Evolutionary conservation across 768 basidiomycete species (phyloP), one percentile per base, ranked within the genome.

Genomic region (Suillus brevipes): DNA sequence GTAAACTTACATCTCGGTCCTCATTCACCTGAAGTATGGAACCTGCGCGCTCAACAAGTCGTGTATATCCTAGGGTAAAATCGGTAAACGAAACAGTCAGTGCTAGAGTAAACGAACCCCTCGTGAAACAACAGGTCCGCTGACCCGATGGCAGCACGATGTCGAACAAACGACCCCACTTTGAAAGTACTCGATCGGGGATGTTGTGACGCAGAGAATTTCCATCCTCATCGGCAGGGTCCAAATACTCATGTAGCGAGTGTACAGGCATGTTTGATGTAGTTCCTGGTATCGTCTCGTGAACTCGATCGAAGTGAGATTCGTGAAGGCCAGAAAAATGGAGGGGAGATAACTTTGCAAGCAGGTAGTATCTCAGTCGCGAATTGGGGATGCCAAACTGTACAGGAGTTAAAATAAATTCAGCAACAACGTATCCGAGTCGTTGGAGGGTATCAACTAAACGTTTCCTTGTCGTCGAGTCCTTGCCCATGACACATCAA

Each of bases 311-410:
- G 16, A 68, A 66, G 5, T 67, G 64, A 40, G 49, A 60, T 59
- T 55, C 47, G 65, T 62, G 42, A 71, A 71, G 38, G 42, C 72
- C 59, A 7, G 71, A 59, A 67, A 87, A 88, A 20, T 63, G 31
- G 7, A 82, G 70, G 7, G 85, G 80, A 18, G 67, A 65, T 40
- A 75, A 75, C 68, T 85, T 89, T 12, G 91, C 92, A 1, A 94
- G 83, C 23, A 92, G 80, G 69, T 94, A 94, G 72, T 94, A 94
- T 31, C 92, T 84, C 65, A 91, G 77, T 25, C 92, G 87, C 23
- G 92, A 94, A 71, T 94, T 94, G 9, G 92, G 92, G 18, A 92
- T 86, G 20, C 89, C 87, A 66, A 90, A 91, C 72, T 93, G 91
- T 6, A 91, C 75, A 0, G 92, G 92, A 31, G 88, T 92, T 58